Percentiles rank a stretch among this genome's conserved stretches.
Conservation (phyloP, 129 eudicot genomes). For the Deinandra increscens region DNA sequence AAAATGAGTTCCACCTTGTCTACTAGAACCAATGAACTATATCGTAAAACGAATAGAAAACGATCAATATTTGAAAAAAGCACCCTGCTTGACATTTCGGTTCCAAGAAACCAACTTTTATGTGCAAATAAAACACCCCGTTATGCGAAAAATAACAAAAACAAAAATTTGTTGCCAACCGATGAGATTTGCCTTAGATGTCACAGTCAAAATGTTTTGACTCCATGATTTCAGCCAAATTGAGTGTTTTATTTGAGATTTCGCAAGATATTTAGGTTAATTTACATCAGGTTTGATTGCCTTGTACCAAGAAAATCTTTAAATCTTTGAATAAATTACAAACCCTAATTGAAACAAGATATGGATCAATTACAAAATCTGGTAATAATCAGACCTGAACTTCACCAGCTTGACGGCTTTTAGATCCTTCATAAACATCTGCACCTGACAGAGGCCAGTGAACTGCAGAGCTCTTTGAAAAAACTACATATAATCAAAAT, state of each 20-base stretch:
- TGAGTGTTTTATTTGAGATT: background rate
- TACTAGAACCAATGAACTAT: constrained; percentile 38
- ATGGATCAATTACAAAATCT: constrained; percentile 5
- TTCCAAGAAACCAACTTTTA: background rate
- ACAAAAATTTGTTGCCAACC: background rate
- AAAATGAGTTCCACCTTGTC: constrained; percentile 41
- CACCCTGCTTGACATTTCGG: background rate
- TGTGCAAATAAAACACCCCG: background rate
- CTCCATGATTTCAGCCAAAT: background rate
- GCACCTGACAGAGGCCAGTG: constrained; percentile 41
- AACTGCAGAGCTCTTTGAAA: constrained; percentile 34
- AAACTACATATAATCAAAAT: constrained; percentile 33
- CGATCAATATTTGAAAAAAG: constrained; percentile 12
- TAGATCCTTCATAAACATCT: constrained; percentile 32
- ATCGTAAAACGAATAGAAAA: background rate
- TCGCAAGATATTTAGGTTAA: background rate
- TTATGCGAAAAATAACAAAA: constrained; percentile 14
- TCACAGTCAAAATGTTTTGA: background rate
- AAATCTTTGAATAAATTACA: background rate
- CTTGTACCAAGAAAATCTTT: no score
- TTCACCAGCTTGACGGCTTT: constrained; percentile 48
- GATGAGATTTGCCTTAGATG: no score
- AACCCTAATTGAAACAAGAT: background rate
- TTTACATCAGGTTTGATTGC: background rate
- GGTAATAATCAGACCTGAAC: constrained; percentile 43